Conservation (phyloP, 192 early-diverging fungal genomes). For the Cetraspora pellucida region DNA sequence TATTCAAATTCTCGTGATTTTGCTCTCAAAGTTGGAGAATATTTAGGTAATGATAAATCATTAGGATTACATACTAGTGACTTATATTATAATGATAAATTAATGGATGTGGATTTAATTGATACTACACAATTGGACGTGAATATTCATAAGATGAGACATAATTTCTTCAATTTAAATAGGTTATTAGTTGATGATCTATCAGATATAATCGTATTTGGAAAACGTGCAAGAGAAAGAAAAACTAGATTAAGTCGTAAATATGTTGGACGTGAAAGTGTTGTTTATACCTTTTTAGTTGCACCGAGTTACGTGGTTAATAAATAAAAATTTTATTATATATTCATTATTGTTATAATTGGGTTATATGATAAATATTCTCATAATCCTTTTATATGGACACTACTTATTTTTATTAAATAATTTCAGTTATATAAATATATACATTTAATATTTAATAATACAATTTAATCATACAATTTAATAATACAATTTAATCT, state of each 20-base stretch:
- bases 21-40: constrained; percentile 36
- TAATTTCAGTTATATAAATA: too few relatives aligned
- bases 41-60: constrained; percentile 28
- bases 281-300: constrained; percentile 46
- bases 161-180: constrained; percentile 49
- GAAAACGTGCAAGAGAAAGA: constrained; percentile 40
- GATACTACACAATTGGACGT: constrained; percentile 48
- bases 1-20: constrained; percentile 45
- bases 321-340: constrained; percentile 32
- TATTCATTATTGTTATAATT: too few relatives aligned
- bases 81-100: constrained; percentile 32
- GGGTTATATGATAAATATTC: too few relatives aligned
- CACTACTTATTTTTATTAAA: too few relatives aligned
- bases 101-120: constrained; percentile 45
- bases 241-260: constrained; percentile 38
- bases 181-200: constrained; percentile 47
- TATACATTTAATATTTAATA: too few relatives aligned
- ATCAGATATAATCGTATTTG: constrained; percentile 43
- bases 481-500: too few relatives aligned
- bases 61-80: constrained; percentile 41
- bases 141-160: constrained; percentile 47
- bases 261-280: constrained; percentile 35
- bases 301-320: constrained; percentile 51
- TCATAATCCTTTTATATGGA: too few relatives aligned
- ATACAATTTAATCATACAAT: too few relatives aligned